Conservation (phyloP, 75 land plant species). For the Selaginella moellendorffii region DNA sequence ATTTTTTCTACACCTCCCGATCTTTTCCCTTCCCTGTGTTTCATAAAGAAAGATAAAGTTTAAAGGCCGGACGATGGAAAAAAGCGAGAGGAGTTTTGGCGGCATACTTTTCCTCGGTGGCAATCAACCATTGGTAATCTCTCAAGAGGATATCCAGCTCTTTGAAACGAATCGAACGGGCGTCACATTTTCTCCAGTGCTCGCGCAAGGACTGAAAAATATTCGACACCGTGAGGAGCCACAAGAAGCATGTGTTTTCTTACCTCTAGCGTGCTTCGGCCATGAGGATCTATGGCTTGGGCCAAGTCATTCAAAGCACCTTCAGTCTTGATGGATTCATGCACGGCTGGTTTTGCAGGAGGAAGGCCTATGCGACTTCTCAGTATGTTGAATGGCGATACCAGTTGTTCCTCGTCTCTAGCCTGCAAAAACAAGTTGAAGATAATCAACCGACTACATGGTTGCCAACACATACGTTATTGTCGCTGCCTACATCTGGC, state of each 20-base stretch:
- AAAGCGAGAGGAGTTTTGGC: neutral
- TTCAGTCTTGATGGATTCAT: constrained; percentile 18
- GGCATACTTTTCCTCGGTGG: constrained; percentile 24
- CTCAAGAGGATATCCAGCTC: constrained; percentile 73
- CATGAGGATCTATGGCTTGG: constrained; percentile 40
- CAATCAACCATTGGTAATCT: constrained; percentile 63
- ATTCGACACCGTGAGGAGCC: too few relatives aligned
- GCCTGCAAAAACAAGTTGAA: neutral
- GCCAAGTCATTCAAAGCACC: constrained; percentile 37
- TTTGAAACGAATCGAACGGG: constrained; percentile 36
- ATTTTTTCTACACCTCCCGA: too few relatives aligned
- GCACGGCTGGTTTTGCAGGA: constrained; percentile 20
- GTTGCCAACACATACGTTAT: neutral
- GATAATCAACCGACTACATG: neutral
- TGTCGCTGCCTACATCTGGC: neutral
- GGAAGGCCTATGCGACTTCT: constrained; percentile 42
- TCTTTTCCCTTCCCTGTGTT: constrained; percentile 10
- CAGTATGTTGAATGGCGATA: constrained; percentile 36
- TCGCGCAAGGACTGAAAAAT: constrained; percentile 48
- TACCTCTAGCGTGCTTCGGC: constrained; percentile 19
- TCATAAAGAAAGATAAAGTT: neutral
- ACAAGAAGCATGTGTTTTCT: neutral
- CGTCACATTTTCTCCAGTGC: constrained; percentile 52
- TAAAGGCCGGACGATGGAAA: neutral
- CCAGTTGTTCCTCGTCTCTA: constrained; percentile 13